phyloP scores from a whole-genome alignment of 192 early-diverging fungal genomes.

The Coemansia sp. region DNA sequence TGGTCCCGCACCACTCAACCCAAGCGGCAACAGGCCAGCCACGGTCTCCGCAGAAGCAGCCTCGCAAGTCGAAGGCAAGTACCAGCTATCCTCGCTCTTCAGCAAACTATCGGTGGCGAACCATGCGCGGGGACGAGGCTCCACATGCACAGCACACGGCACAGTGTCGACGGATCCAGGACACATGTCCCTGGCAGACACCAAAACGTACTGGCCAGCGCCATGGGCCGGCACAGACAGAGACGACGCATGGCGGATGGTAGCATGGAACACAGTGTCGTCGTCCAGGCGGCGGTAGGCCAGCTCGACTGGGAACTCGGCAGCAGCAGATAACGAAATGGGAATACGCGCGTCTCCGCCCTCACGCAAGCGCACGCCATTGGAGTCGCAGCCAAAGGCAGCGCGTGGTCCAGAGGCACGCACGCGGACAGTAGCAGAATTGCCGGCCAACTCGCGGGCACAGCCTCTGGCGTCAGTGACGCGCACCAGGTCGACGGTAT shows the following conservation, averaged over 20 bases:
- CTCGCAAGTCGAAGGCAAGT: conserved; percentile 3
- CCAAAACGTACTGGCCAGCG: conserved; percentile 52
- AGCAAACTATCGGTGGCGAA: conserved; percentile 28
- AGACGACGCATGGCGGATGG: conserved; percentile 9
- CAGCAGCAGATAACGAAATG: conserved; percentile 16
- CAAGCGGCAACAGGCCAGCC: conserved; percentile 22
- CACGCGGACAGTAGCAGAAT: conserved; percentile 28
- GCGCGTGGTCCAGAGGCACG: conserved; percentile 44
- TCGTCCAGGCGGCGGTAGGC: conserved; percentile 39
- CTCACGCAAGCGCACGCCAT: conserved; percentile 37
- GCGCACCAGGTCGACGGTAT: conserved; percentile 41
- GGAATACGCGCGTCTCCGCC: conserved; percentile 40
- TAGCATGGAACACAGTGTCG: conserved; percentile 5
- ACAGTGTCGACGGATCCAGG: conserved; percentile 36
- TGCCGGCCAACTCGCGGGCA: conserved; percentile 37
- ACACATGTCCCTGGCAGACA: conserved; percentile 39
- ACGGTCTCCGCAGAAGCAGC: no score
- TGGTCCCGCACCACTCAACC: conserved; percentile 45
- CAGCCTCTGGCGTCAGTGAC: conserved; percentile 51
- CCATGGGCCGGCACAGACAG: conserved; percentile 32
- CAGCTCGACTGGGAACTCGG: conserved; percentile 48
- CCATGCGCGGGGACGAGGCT: conserved; percentile 48
- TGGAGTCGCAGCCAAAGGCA: conserved; percentile 35
- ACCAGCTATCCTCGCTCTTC: neutral
- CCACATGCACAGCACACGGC: conserved; percentile 46